A percentile compares a stretch with the other conserved stretches of the same genome.
These are phyloP conservation scores for Malus hybrid DNA, from an alignment of 331 rosid species.

Conservation along the genomic window DNA sequence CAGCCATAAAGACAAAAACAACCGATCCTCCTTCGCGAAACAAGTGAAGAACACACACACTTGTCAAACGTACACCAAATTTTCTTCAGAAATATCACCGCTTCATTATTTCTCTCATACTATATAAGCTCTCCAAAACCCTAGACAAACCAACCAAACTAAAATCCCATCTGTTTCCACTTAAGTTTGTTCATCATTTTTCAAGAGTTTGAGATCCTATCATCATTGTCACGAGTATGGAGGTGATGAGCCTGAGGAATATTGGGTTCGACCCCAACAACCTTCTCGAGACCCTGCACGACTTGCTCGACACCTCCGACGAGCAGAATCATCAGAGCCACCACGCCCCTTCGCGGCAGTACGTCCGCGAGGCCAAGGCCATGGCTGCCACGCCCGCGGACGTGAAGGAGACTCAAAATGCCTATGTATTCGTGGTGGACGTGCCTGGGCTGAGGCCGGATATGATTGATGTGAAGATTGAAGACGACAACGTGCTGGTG, in stretches of 20 bases:
- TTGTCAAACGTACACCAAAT: too few relatives aligned
- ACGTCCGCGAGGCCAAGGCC: constrained; percentile 66
- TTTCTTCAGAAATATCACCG: too few relatives aligned
- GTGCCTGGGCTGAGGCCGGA: constrained; percentile 61
- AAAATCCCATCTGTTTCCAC: too few relatives aligned
- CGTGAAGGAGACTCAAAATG: constrained; percentile 51
- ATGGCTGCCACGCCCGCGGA: constrained; percentile 73
- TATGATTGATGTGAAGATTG: constrained; percentile 65
- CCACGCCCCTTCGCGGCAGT: constrained; percentile 40
- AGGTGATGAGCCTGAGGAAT: constrained; percentile 35
- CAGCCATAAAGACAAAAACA: neutral
- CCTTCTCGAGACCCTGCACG: constrained; percentile 50
- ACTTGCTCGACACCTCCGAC: constrained; percentile 36
- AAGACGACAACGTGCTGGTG: constrained; percentile 53
- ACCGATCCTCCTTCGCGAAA: neutral
- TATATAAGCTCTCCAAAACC: too few relatives aligned
- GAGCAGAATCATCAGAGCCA: constrained; percentile 25
- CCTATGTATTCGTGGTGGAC: constrained; percentile 55
- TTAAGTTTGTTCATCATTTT: too few relatives aligned
- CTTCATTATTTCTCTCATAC: too few relatives aligned
- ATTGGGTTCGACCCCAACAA: constrained; percentile 55
- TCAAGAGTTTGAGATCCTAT: neutral
- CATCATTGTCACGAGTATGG: neutral
- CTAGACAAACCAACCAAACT: too few relatives aligned
- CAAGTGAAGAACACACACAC: too few relatives aligned